phyloP scores from a whole-genome alignment of 2,329 filamentous ascomycete genomes.

The Aspergillus tubingensis region DNA sequence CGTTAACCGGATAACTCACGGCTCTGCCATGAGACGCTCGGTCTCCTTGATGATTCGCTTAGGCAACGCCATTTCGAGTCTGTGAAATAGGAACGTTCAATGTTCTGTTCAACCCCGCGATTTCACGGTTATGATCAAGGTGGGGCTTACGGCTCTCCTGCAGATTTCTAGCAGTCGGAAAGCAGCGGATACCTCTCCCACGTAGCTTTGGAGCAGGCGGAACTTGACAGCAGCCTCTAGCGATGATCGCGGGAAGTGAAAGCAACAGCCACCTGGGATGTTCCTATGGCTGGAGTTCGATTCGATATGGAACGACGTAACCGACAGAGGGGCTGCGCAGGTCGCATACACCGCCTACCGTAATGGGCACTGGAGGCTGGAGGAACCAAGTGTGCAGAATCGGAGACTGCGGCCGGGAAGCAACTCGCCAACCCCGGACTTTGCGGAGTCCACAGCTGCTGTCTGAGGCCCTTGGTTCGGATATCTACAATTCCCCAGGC shows the following conservation, averaged over 20 bases:
- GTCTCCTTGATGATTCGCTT: conserved; percentile 99
- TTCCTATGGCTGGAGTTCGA: conserved; percentile 11
- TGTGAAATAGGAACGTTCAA: conserved; percentile 17
- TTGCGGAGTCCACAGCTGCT: conserved; percentile 13
- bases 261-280: conserved; percentile 4
- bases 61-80: conserved; percentile 66
- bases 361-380: conserved; percentile 13
- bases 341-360: conserved; percentile 23
- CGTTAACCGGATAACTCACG: conserved; percentile 60
- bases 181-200: neutral
- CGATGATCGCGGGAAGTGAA: neutral
- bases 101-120: conserved; percentile 23
- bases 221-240: neutral
- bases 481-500: neutral
- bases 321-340: conserved; percentile 32
- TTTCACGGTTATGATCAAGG: conserved; percentile 6
- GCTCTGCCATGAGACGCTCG: conserved; percentile 92
- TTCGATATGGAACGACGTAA: conserved; percentile 22
- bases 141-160: conserved; percentile 8
- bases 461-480: neutral
- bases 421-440: conserved; percentile 20
- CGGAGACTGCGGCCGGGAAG: conserved; percentile 4
- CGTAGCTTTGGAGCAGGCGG: neutral
- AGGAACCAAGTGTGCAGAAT: conserved; percentile 14
- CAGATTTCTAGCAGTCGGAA: neutral